phyloP scores from a whole-genome alignment of 2,329 filamentous ascomycete genomes.

The Cladosporium sp. region DNA sequence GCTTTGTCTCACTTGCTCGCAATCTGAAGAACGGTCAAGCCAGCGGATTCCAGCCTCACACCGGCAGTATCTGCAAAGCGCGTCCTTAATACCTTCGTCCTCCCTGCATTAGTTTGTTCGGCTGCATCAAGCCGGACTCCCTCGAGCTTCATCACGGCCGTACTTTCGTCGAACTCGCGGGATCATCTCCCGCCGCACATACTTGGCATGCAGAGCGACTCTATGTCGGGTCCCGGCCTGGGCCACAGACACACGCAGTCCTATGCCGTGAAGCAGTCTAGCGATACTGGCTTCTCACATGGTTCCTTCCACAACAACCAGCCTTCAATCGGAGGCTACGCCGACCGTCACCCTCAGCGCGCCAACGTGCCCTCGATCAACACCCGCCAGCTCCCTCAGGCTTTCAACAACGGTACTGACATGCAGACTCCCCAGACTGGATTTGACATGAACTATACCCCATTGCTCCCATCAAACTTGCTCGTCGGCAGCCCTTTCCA shows the following conservation, averaged over 20 bases:
- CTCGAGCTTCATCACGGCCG: conserved; percentile 65
- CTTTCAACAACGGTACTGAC: conserved; percentile 50
- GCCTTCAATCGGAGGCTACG: conserved; percentile 67
- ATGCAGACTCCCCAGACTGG: conserved; percentile 82
- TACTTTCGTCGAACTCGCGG: conserved; percentile 71
- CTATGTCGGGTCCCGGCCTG: conserved; percentile 54
- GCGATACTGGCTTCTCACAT: conserved; percentile 87
- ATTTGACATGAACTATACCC: conserved; percentile 98
- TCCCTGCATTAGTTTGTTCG: conserved; percentile 13
- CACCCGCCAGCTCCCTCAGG: conserved; percentile 58
- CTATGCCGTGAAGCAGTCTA: conserved; percentile 67
- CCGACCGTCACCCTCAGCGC: conserved; percentile 79
- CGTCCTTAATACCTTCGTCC: conserved; percentile 9
- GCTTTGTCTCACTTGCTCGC: conserved; percentile 8
- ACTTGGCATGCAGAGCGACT: conserved; percentile 85
- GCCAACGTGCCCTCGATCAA: conserved; percentile 88
- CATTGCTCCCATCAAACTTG: conserved; percentile 87
- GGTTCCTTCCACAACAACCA: conserved; percentile 85
- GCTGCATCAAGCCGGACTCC: conserved; percentile 9
- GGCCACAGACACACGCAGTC: conserved; percentile 55
- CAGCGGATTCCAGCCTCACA: conserved; percentile 4
- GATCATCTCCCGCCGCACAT: conserved; percentile 82
- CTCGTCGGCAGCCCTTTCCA: conserved; percentile 96
- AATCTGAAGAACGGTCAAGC: conserved; percentile 10
- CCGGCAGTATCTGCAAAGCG: conserved; percentile 6